These are phyloP conservation scores for Chlorella sp. DNA, from an alignment of 139 green algal species.

Conservation along the genomic window DNA sequence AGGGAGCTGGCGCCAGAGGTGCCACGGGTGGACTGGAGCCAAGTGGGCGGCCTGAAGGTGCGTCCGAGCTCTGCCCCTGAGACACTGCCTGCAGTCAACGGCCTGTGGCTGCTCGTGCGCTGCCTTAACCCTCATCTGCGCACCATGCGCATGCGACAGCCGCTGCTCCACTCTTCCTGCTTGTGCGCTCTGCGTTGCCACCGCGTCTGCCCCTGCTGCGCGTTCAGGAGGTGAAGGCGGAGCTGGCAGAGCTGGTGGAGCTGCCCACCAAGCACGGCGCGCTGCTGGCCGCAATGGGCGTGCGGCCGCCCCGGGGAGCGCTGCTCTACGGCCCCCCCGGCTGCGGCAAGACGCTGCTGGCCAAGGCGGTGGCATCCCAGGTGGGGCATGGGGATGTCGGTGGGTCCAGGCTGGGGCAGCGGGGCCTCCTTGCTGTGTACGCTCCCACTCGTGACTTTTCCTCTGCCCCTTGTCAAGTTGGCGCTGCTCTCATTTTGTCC, in stretches of 20 bases:
- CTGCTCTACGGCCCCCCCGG: conserved; percentile 83
- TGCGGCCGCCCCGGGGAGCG: conserved; percentile 27
- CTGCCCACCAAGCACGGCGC: conserved; percentile 21
- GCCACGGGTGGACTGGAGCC: conserved; percentile 22
- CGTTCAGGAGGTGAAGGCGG: conserved; percentile 41
- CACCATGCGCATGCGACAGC: too few relatives aligned
- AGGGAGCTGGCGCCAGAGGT: conserved; percentile 69
- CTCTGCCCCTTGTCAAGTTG: too few relatives aligned
- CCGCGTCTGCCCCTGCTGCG: not conserved
- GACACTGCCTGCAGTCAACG: not conserved
- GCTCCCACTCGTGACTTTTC: too few relatives aligned
- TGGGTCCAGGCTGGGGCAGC: conserved; percentile 60
- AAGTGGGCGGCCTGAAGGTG: conserved; percentile 47
- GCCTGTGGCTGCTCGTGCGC: too few relatives aligned
- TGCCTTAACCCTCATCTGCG: too few relatives aligned
- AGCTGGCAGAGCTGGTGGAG: conserved; percentile 40
- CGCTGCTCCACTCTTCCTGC: too few relatives aligned
- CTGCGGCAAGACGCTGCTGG: conserved; percentile 97
- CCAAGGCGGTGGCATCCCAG: conserved; percentile 70
- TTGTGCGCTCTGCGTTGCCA: not conserved
- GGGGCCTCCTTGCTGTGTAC: conserved; percentile 35
- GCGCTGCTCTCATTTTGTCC: too few relatives aligned
- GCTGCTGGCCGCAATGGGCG: conserved; percentile 17
- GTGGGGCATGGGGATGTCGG: too few relatives aligned
- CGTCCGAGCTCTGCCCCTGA: not conserved